Base-by-base conservation (phyloP, 2,329 filamentous ascomycete species). In the Coniella lustricola region DNA sequence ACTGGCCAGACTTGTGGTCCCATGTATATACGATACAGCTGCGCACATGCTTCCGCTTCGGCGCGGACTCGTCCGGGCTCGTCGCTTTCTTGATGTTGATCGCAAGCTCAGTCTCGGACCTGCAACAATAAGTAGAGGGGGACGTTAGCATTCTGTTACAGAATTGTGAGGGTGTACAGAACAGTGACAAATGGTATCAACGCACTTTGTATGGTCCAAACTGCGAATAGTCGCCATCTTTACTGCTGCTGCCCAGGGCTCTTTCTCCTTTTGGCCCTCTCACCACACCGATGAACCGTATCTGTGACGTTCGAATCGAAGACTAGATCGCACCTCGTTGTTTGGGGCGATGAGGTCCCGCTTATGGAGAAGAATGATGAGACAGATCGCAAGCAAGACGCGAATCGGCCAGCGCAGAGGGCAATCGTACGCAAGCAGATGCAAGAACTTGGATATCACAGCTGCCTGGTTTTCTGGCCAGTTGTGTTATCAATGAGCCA, bases 1-100 rank as follows among this genome's bases (percentile, higher is more conserved):
- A 88, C 64, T 82, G 77, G 36, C 90, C 95, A 56, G 86, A 95
- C 72, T 95, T 94, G 74, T 98, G 90, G 70, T 98, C 93, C 93
- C 93, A 98, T 51, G 91, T 97, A 68, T 97, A 97, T 39, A 98
- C 91, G 61, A 98, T 98, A 64, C 89, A 95, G 67, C 87, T 90
- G 63, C 93, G 87, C 50, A 98, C 93, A 86, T 98, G 93, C 72
- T 98, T 98, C 61, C 81, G 77, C 66, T 84, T 84, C 33, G 81
- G 81, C 7, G 81, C 81, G 2, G 81, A 78, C 64, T 86, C 82
- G 57, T 86, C 82, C 59, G 73, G 73, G 60, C 74, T 85, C 44
- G 82, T 86, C 16, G 82, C 82, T 63, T 86, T 86, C 62, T 77
- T 76, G 58, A 86, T 85, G 66, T 83, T 83, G 66, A 85, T 78